Conservation (phyloP, 768 basidiomycete genomes). For the Scleroderma bovista region DNA sequence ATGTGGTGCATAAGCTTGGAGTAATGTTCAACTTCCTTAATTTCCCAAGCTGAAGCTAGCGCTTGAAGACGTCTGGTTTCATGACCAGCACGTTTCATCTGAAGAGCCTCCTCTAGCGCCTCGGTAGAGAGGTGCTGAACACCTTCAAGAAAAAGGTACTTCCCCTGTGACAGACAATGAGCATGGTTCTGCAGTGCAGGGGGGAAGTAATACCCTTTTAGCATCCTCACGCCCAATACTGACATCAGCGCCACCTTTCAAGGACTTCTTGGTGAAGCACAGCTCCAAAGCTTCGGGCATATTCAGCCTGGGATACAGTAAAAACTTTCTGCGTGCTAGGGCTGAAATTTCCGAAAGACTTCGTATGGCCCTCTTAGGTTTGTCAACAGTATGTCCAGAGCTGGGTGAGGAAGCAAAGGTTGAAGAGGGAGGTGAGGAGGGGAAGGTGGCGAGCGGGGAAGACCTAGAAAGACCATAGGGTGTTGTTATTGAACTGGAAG, state of each 20-base stretch:
- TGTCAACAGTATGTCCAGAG: neutral
- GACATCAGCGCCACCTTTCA: neutral
- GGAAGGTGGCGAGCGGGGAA: neutral
- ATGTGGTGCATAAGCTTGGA: too few species aligned
- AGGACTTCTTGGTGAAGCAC: neutral
- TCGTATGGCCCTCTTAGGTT: neutral
- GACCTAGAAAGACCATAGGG: neutral
- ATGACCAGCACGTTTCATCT: too few species aligned
- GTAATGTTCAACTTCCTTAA: too few species aligned
- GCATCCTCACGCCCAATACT: neutral
- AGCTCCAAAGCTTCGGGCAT: neutral
- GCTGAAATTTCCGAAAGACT: neutral
- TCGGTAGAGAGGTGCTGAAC: too few species aligned
- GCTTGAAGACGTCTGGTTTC: too few species aligned
- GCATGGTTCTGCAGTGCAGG: too few species aligned
- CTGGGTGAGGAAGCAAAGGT: neutral
- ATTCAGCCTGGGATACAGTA: neutral
- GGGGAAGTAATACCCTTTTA: too few species aligned
- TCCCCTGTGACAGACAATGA: too few species aligned
- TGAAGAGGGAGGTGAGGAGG: neutral
- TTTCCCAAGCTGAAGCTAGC: too few species aligned
- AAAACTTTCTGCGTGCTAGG: neutral
- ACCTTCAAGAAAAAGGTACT: too few species aligned
- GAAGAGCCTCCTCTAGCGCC: too few species aligned
- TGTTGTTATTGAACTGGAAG: neutral